A percentile compares a stretch with the other conserved stretches of the same genome.
These are phyloP conservation scores for Starmerella bombicola DNA, from an alignment of 805 yeast genomes.

Conservation along the genomic window DNA sequence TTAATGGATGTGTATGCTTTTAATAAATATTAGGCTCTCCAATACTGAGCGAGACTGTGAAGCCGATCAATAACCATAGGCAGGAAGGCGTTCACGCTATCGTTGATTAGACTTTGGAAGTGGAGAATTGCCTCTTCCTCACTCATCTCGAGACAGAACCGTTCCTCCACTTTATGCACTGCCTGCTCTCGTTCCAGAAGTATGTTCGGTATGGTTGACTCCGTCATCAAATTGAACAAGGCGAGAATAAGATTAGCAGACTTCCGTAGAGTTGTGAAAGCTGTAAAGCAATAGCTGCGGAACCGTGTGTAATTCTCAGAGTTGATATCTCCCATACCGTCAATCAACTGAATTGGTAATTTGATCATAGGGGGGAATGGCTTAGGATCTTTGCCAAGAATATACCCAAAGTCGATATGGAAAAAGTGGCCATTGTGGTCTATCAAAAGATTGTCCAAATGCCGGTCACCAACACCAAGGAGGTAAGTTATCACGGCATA, in stretches of 20 bases:
- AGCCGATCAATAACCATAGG: slow-evolving; percentile 92
- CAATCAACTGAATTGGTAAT: slow-evolving; percentile 88
- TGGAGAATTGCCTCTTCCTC: slow-evolving; percentile 94
- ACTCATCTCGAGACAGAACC: slow-evolving; percentile 81
- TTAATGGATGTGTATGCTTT: no score
- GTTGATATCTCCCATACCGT: slow-evolving; percentile 91
- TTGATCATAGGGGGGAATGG: slow-evolving; percentile 99
- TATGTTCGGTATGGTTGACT: slow-evolving; percentile 85
- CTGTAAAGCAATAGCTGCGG: slow-evolving; percentile 86
- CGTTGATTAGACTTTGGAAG: slow-evolving; percentile 87
- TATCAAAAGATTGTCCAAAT: slow-evolving; percentile 74
- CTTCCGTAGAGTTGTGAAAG: slow-evolving; percentile 79
- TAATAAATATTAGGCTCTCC: slow-evolving; percentile 90
- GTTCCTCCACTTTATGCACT: slow-evolving; percentile 81
- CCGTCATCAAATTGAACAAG: slow-evolving; percentile 84
- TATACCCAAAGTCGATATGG: slow-evolving; percentile 97
- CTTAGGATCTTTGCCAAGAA: slow-evolving; percentile 92
- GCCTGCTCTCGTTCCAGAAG: slow-evolving; percentile 74
- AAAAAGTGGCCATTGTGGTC: slow-evolving; percentile 81
- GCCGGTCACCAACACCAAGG: slow-evolving; percentile 95
- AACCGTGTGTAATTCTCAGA: slow-evolving; percentile 78
- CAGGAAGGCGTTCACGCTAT: slow-evolving; percentile 81
- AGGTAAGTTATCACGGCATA: slow-evolving; percentile 92
- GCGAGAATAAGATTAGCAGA: slow-evolving; percentile 82
- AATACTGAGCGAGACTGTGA: slow-evolving; percentile 92